Conservation (phyloP, 2,329 filamentous ascomycete genomes). For the Drechslerella stenobrocha region DNA sequence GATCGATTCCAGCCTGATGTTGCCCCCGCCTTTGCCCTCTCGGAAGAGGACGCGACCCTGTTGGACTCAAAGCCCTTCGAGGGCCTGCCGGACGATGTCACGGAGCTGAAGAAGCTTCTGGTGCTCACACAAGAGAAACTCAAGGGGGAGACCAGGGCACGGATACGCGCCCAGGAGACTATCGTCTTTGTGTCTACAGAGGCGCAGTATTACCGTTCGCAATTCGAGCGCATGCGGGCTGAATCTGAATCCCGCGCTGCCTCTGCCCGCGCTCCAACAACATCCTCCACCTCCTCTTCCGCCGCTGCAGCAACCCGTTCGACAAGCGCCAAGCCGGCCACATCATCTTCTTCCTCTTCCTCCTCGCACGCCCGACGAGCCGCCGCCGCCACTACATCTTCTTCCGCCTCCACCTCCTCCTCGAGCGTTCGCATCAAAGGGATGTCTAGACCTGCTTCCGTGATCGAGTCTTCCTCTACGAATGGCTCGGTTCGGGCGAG, state of each 20-base stretch:
- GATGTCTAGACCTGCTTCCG: no score
- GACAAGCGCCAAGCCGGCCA: not conserved
- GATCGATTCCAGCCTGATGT: not conserved
- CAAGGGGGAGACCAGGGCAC: slow-evolving; percentile 16
- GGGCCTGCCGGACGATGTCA: slow-evolving; percentile 15
- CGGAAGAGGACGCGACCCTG: slow-evolving; percentile 21
- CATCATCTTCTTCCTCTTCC: not conserved
- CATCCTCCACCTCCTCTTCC: not conserved
- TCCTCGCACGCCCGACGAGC: no score
- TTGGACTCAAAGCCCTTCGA: slow-evolving; percentile 17
- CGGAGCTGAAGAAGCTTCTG: slow-evolving; percentile 20
- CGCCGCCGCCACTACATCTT: no score
- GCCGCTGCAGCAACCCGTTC: not conserved
- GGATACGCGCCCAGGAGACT: slow-evolving; percentile 3
- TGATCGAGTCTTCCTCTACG: no score
- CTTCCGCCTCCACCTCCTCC: no score
- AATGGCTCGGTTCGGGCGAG: no score
- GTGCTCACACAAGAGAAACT: slow-evolving; percentile 12
- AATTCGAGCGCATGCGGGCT: not conserved
- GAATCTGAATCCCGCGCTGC: not conserved
- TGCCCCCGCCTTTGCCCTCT: slow-evolving; percentile 3
- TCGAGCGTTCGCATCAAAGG: no score
- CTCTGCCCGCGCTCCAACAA: not conserved
- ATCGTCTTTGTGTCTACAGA: slow-evolving; percentile 12
- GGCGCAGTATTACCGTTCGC: not conserved